These are phyloP conservation scores for Alternaria sp. DNA, from an alignment of 2,329 filamentous ascomycete genomes.

Conservation along the genomic window DNA sequence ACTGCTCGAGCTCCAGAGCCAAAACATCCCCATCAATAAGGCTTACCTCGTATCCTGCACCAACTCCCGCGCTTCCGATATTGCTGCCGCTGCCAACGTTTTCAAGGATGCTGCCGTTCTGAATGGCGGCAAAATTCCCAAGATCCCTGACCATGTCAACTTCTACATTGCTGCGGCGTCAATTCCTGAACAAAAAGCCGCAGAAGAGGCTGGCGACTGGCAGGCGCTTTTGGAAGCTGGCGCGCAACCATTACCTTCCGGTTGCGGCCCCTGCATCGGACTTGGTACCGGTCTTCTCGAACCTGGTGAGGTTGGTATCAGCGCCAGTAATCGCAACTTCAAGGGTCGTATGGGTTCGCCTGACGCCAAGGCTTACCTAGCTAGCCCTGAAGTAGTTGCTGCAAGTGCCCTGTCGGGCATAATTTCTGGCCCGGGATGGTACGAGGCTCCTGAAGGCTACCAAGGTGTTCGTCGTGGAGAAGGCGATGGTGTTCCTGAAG, in stretches of 20 bases:
- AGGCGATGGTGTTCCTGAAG: constrained; percentile 69
- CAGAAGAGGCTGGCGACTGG: constrained; percentile 86
- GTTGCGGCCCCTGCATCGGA: constrained; percentile 87
- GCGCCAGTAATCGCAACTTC: constrained; percentile 86
- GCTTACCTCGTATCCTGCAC: constrained; percentile 92
- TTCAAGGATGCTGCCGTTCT: constrained; percentile 75
- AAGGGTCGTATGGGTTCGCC: constrained; percentile 87
- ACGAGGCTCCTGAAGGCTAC: constrained; percentile 72
- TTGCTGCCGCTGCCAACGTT: constrained; percentile 81
- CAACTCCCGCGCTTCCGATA: constrained; percentile 80
- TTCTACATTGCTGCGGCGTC: constrained; percentile 94
- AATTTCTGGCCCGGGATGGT: constrained; percentile 79
- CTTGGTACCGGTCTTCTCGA: constrained; percentile 81
- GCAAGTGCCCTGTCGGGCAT: constrained; percentile 79
- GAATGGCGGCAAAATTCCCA: constrained; percentile 67
- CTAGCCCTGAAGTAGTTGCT: constrained; percentile 88
- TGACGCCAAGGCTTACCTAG: constrained; percentile 83
- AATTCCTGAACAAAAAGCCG: constrained; percentile 72
- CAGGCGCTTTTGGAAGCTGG: constrained; percentile 80
- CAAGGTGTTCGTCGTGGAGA: constrained; percentile 73
- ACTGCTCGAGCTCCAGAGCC: constrained; percentile 71
- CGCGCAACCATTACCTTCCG: constrained; percentile 72
- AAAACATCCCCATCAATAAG: constrained; percentile 80
- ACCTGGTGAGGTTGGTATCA: constrained; percentile 84
- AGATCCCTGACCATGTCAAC: constrained; percentile 76